phyloP scores from a whole-genome alignment of 1,284 basidiomycete genomes.

The Puccinia polysora region DNA sequence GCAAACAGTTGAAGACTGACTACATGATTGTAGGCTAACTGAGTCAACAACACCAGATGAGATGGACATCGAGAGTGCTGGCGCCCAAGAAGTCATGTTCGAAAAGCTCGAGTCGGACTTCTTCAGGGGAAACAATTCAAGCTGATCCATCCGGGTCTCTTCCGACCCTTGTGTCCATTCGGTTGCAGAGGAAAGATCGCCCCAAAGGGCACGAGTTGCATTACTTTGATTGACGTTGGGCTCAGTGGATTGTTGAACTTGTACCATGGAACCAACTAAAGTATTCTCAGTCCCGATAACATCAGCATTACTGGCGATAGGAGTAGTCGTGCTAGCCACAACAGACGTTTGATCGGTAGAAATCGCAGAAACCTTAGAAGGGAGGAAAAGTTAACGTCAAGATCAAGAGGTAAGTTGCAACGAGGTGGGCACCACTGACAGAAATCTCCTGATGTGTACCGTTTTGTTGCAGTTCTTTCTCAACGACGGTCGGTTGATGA shows the following conservation, averaged over 20 bases:
- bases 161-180: neutral
- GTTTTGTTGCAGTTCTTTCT: too few relatives aligned
- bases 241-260: neutral
- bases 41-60: neutral
- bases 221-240: neutral
- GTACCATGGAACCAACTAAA: neutral
- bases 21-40: neutral
- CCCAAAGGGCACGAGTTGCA: slow-evolving; percentile 1
- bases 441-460: too few relatives aligned
- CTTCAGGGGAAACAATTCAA: slow-evolving; percentile 25
- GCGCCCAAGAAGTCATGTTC: slow-evolving; percentile 2
- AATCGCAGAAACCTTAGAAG: too few relatives aligned
- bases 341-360: too few relatives aligned
- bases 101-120: slow-evolving; percentile 5
- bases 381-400: too few relatives aligned
- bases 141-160: slow-evolving; percentile 18
- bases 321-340: too few relatives aligned
- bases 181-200: neutral
- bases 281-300: neutral
- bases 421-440: too few relatives aligned
- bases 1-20: neutral
- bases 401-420: too few relatives aligned
- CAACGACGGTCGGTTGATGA: too few relatives aligned
- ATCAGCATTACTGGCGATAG: too few relatives aligned
- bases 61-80: slow-evolving; percentile 12